Conservation (phyloP, 495 filamentous ascomycete species). For the Xylaria grammica region DNA sequence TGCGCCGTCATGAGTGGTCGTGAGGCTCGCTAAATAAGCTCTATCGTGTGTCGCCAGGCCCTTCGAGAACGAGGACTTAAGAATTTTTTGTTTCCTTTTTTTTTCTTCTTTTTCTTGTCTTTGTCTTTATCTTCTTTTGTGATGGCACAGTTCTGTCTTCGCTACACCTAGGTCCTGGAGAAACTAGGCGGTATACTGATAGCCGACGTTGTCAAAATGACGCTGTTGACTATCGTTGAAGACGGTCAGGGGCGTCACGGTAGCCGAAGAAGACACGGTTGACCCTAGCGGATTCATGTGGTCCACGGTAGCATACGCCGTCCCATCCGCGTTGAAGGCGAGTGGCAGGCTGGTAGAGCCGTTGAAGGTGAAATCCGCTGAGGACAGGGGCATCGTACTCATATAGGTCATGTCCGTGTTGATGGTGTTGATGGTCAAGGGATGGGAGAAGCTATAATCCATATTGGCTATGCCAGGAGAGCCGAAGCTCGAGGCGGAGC, state of each 20-base stretch:
- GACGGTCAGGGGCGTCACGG: conserved; percentile 43
- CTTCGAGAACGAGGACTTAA: background rate
- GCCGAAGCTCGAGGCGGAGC: conserved; percentile 32
- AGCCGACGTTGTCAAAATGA: conserved; percentile 29
- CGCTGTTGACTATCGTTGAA: conserved; percentile 31
- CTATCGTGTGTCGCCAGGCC: background rate
- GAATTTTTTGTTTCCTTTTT: conserved; percentile 2
- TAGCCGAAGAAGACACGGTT: conserved; percentile 46
- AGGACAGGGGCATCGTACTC: conserved; percentile 44
- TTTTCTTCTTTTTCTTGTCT: background rate
- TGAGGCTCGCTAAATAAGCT: background rate
- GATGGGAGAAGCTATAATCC: conserved; percentile 36
- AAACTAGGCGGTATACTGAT: conserved; percentile 26
- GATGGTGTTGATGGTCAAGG: conserved; percentile 29
- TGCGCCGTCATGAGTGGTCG: background rate
- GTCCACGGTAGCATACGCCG: conserved; percentile 25
- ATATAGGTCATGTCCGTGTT: conserved; percentile 35
- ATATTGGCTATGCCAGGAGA: conserved; percentile 31
- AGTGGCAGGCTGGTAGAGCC: conserved; percentile 33
- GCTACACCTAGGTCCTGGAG: background rate
- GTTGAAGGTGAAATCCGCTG: conserved; percentile 44
- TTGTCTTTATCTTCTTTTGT: background rate
- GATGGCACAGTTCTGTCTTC: conserved; percentile 6
- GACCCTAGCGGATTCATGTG: conserved; percentile 43
- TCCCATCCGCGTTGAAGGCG: conserved; percentile 27